phyloP scores from a whole-genome alignment of 2,329 filamentous ascomycete species.

The Botrytis galanthina region DNA sequence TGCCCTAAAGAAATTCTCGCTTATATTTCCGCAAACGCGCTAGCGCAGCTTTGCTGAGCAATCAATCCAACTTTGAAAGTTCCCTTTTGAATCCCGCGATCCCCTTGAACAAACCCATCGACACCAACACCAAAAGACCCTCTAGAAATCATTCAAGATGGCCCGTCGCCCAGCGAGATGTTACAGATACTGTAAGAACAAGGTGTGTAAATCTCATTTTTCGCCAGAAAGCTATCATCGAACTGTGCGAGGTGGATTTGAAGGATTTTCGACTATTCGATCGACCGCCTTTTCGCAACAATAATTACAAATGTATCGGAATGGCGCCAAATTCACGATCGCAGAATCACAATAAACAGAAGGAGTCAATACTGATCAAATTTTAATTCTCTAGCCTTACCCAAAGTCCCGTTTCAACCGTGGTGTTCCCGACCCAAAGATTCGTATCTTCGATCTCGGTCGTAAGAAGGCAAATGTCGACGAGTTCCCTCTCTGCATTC shows the following conservation, averaged over 20 bases:
- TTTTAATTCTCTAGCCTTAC: conserved; percentile 65
- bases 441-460: conserved; percentile 97
- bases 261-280: conserved; percentile 12
- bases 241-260: conserved; percentile 14
- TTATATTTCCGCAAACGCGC: conserved; percentile 11
- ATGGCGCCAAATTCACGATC: background rate
- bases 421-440: conserved; percentile 82
- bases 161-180: conserved; percentile 98
- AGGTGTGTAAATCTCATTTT: conserved; percentile 61
- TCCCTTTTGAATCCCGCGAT: conserved; percentile 21
- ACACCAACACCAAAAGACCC: conserved; percentile 48
- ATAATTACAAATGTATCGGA: background rate
- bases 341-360: background rate
- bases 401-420: conserved; percentile 99
- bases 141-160: conserved; percentile 78
- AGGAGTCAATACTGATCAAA: conserved; percentile 26
- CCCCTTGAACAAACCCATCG: conserved; percentile 28
- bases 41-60: conserved; percentile 7
- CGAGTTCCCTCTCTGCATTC: conserved; percentile 98
- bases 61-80: conserved; percentile 13
- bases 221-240: conserved; percentile 12
- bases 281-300: conserved; percentile 21
- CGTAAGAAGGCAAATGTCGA: conserved; percentile 98
- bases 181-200: conserved; percentile 99
- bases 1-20: conserved; percentile 18